Conservation (phyloP, 176 grass and related monocot genomes). For the Melocanna baccifera region DNA sequence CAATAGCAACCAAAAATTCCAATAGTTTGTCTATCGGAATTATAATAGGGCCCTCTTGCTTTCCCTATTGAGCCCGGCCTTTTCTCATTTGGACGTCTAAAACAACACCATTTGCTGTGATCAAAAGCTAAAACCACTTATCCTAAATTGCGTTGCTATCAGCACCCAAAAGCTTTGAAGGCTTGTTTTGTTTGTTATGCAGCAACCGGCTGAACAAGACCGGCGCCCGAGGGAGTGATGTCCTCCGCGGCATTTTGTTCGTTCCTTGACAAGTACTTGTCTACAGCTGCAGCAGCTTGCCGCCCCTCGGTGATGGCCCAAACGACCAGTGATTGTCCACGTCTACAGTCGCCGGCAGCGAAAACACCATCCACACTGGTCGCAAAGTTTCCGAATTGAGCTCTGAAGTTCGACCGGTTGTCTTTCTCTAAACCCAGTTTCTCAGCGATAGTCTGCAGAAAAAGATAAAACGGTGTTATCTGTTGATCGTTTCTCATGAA, state of each 20-base stretch:
- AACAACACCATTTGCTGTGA: conserved; percentile 23
- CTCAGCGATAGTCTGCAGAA: conserved; percentile 63
- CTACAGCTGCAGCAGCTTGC: conserved; percentile 65
- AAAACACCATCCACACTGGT: conserved; percentile 91
- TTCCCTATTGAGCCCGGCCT: conserved; percentile 24
- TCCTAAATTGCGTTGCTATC: conserved; percentile 15
- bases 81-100: conserved; percentile 13
- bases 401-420: conserved; percentile 89
- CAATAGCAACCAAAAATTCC: conserved; percentile 42
- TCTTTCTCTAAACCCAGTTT: conserved; percentile 76
- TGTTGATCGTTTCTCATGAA: neutral
- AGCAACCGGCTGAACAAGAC: conserved; percentile 55
- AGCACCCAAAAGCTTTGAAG: conserved; percentile 10
- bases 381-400: conserved; percentile 74
- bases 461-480: conserved; percentile 28
- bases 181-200: conserved; percentile 34
- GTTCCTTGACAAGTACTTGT: conserved; percentile 68
- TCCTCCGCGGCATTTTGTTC: conserved; percentile 23
- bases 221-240: conserved; percentile 32
- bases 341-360: conserved; percentile 89
- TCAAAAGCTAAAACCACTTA: conserved; percentile 24
- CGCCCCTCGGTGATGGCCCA: conserved; percentile 98
- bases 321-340: conserved; percentile 92
- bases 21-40: conserved; percentile 31
- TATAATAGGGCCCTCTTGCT: conserved; percentile 26